Base-by-base conservation (phyloP, 2,329 filamentous ascomycete genomes). In the Aspergillus fumigatus region DNA sequence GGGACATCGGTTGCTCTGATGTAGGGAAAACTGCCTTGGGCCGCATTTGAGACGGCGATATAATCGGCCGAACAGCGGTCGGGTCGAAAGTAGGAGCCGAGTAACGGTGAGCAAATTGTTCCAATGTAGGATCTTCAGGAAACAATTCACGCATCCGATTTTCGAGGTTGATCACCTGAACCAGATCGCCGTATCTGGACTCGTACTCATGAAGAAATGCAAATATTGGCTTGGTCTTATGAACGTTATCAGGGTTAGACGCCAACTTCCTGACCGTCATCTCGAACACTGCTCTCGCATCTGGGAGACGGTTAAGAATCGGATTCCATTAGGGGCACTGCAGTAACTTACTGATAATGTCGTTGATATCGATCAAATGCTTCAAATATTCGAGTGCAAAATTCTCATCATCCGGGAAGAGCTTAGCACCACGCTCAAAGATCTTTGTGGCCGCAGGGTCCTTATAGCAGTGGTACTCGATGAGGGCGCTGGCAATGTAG, bases 301-400 rank as follows among this genome's bases (percentile, higher is more conserved):
- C 92, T 92, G 64, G 35, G 35, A 35, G 21, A 50, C 35, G 50
- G 6, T 66, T 53, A 70, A 63, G 25, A 60, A 17, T n/a, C 4
- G 9, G 9, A 43, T 29, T 8, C 14, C 0, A 14, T 9, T 21
- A 27, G 23, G 21, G 41, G 26, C 17, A 25, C 10, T 25, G 3
- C 1, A 43, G 21, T 1, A 32, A 81, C 89, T 82, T 82, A 95
- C 90, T 97, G 32, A 91, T 96, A 50, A 92, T 88, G 73, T 99
- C 94, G 65, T 96, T 93, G 70, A 90, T 91, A 11, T 89, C 88
- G 66, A 97, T 89, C 58, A 99, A 79, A 73, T 96, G 94, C 77
- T 96, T 97, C 66, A 99, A 81, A 73, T 99, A 97, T 73, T 97
- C 92, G 52, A 99, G 82, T 61, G 95, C 91, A 75, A 97, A 97